These are phyloP conservation scores for Rosa multiflora DNA, from an alignment of 306 rosid species.

Conservation along the genomic window DNA sequence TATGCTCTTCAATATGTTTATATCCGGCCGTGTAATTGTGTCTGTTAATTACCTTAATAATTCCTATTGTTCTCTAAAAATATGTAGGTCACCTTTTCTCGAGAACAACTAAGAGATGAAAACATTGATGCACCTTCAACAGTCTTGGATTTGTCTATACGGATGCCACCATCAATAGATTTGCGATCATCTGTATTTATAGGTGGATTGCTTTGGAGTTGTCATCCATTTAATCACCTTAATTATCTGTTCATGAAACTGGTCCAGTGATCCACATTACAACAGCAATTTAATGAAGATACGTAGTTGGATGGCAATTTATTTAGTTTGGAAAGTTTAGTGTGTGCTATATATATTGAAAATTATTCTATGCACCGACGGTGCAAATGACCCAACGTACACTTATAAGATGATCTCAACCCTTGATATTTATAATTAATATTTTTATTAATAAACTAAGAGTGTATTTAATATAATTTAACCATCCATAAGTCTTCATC, in stretches of 20 bases:
- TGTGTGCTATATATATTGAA: too few species aligned
- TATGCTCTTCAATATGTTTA: too few species aligned
- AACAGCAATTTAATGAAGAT: neutral
- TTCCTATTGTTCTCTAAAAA: neutral
- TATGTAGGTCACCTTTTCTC: neutral
- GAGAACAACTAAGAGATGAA: neutral
- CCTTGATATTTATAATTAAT: too few species aligned
- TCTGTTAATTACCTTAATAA: neutral
- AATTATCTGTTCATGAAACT: neutral
- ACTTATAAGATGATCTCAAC: too few species aligned
- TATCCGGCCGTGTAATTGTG: too few species aligned
- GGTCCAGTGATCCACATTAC: neutral
- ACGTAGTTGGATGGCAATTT: neutral
- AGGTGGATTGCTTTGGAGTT: neutral
- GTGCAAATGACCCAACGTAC: too few species aligned
- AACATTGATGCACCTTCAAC: neutral
- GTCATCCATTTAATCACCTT: neutral
- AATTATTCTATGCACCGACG: too few species aligned
- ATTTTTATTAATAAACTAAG: too few species aligned
- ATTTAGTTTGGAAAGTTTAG: neutral
- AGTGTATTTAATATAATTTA: too few species aligned
- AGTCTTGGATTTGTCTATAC: neutral
- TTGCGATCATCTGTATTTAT: too few species aligned
- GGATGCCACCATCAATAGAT: neutral
- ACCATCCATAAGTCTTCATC: too few species aligned